Conservation (phyloP, 768 basidiomycete species). For the Hericium coralloides region DNA sequence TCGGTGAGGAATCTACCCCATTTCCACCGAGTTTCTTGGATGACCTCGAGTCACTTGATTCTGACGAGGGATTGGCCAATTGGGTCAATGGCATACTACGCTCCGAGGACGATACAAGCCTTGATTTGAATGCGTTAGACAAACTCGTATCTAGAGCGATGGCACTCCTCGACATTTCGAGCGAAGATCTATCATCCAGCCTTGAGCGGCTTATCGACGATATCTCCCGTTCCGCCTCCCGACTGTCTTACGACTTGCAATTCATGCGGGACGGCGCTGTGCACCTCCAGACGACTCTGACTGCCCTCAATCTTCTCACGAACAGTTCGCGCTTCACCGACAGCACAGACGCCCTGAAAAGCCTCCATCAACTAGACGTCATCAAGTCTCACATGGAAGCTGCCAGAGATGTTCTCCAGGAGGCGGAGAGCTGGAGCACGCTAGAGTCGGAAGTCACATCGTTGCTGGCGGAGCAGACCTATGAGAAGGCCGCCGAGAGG, state of each 20-base stretch:
- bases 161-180: conserved; percentile 75
- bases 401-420: conserved; percentile 79
- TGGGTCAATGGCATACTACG: conserved; percentile 24
- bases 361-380: conserved; percentile 72
- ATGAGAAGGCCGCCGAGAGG: conserved; percentile 86
- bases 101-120: not conserved
- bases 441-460: conserved; percentile 88
- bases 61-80: conserved; percentile 18
- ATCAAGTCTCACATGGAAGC: conserved; percentile 85
- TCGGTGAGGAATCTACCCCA: conserved; percentile 1
- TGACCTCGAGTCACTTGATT: conserved; percentile 17
- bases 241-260: conserved; percentile 91
- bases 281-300: conserved; percentile 59
- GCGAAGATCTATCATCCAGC: conserved; percentile 79
- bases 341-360: conserved; percentile 63
- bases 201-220: conserved; percentile 89
- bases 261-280: conserved; percentile 92
- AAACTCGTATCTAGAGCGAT: conserved; percentile 67
- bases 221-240: conserved; percentile 83
- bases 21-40: conserved; percentile 5
- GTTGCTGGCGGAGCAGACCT: conserved; percentile 70
- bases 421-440: conserved; percentile 96
- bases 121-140: conserved; percentile 44
- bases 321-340: conserved; percentile 41
- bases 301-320: conserved; percentile 50